Conservation (phyloP, 495 filamentous ascomycete genomes). For the Penicillium steckii region DNA sequence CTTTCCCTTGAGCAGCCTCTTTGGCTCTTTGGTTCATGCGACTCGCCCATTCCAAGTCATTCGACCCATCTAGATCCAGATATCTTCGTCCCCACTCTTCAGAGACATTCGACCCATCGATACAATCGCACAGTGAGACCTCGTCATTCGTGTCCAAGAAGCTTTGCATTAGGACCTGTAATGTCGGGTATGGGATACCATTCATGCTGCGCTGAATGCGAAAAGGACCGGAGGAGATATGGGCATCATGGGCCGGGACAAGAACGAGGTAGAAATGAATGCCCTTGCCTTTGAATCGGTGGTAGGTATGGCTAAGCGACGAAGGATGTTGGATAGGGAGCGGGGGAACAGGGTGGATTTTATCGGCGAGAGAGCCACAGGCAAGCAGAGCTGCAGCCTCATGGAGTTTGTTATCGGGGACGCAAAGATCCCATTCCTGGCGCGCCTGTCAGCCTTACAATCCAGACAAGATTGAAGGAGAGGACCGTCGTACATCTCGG, state of each 20-base stretch:
- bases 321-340: conserved; percentile 21
- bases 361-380: conserved; percentile 9
- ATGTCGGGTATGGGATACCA: conserved; percentile 36
- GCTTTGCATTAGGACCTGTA: conserved; percentile 34
- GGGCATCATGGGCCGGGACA: conserved; percentile 29
- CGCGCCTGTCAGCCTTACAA: conserved; percentile 7
- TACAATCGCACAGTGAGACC: conserved; percentile 33
- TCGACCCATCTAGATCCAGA: conserved; percentile 31
- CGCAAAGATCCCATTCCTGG: conserved; percentile 31
- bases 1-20: conserved; percentile 20
- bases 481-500: conserved; percentile 23
- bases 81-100: conserved; percentile 36
- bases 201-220: conserved; percentile 30
- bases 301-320: conserved; percentile 33
- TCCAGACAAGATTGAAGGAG: not conserved
- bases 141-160: conserved; percentile 33
- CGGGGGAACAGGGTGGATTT: conserved; percentile 16
- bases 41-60: conserved; percentile 33
- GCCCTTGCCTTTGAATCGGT: conserved; percentile 32
- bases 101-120: conserved; percentile 37
- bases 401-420: conserved; percentile 23
- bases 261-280: conserved; percentile 32
- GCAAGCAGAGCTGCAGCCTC: conserved; percentile 17
- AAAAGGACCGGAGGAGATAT: conserved; percentile 28
- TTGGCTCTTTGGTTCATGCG: conserved; percentile 21